These are phyloP conservation scores for Monosporascus ibericus DNA, from an alignment of 2,329 filamentous ascomycete genomes.

Conservation along the genomic window DNA sequence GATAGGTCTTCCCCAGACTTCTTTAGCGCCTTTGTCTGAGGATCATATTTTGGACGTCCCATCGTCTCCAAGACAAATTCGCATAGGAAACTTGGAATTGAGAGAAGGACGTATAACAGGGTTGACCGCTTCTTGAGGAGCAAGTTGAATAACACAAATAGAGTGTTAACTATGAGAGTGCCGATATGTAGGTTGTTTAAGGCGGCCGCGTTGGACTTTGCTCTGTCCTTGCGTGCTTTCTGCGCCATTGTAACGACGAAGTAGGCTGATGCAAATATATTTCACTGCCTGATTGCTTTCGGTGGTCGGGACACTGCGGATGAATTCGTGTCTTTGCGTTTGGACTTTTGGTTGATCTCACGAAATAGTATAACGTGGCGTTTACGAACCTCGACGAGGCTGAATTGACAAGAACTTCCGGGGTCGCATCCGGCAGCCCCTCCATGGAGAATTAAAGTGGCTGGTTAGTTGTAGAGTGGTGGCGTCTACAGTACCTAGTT, in stretches of 20 bases:
- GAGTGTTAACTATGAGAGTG: conserved; percentile 61
- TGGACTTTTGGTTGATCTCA: conserved; percentile 1
- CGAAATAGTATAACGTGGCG: conserved; percentile 6
- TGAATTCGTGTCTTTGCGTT: no score
- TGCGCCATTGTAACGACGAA: conserved; percentile 43
- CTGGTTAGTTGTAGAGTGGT: no score
- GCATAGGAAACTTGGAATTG: conserved; percentile 68
- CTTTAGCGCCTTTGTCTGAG: conserved; percentile 59
- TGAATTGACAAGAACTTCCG: neutral
- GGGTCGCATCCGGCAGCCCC: neutral
- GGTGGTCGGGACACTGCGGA: neutral
- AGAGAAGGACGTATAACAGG: conserved; percentile 65
- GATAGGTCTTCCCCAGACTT: conserved; percentile 81
- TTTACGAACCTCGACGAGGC: conserved; percentile 6
- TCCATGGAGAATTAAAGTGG: no score
- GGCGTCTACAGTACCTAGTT: neutral
- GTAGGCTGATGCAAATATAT: neutral
- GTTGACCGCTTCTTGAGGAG: conserved; percentile 59
- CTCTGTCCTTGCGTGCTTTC: conserved; percentile 59
- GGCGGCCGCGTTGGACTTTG: conserved; percentile 69
- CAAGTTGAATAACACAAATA: conserved; percentile 70
- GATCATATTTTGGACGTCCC: conserved; percentile 69
- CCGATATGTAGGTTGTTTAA: conserved; percentile 80
- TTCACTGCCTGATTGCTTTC: neutral
- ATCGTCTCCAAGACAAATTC: conserved; percentile 81